Evolutionary conservation across 1,139 yeast species (phyloP).

Genomic region (Insectozyma bohioensis): DNA sequence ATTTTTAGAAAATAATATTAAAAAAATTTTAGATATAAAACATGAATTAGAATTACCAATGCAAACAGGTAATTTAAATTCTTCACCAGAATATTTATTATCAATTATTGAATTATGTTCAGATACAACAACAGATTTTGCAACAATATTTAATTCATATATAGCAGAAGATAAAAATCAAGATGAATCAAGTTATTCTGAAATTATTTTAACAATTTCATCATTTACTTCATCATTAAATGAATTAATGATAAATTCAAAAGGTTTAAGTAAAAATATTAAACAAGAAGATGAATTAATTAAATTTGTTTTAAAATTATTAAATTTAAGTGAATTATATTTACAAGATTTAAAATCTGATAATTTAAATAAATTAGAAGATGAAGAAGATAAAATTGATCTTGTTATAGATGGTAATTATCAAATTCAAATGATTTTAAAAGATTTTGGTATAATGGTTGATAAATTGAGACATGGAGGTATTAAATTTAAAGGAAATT

Average conservation of each 20-base stretch:
- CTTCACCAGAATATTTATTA: conserved; percentile 71
- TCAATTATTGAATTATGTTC: conserved; percentile 74
- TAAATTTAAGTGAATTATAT: conserved; percentile 61
- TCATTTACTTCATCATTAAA: conserved; percentile 64
- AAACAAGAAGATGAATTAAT: conserved; percentile 56
- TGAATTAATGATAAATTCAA: conserved; percentile 67
- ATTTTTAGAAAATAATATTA: conserved; percentile 66
- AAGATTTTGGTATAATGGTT: conserved; percentile 53
- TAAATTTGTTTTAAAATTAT: conserved; percentile 53
- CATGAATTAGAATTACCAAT: conserved; percentile 75
- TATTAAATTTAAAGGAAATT: conserved; percentile 50
- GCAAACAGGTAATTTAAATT: conserved; percentile 80
- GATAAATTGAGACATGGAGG: conserved; percentile 54
- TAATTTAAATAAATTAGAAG: conserved; percentile 45
- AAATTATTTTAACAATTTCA: conserved; percentile 65
- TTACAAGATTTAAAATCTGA: conserved; percentile 61
- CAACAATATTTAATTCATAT: conserved; percentile 73
- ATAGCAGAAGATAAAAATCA: conserved; percentile 77
- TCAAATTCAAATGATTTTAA: conserved; percentile 70
- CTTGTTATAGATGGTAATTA: conserved; percentile 74
- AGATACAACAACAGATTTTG: conserved; percentile 75
- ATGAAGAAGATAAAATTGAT: conserved; percentile 72
- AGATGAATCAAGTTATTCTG: conserved; percentile 56
- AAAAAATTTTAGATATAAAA: conserved; percentile 70
- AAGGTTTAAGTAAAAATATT: conserved; percentile 63